These are phyloP conservation scores for Acidomyces sp. DNA, from an alignment of 495 filamentous ascomycete genomes.

Conservation along the genomic window DNA sequence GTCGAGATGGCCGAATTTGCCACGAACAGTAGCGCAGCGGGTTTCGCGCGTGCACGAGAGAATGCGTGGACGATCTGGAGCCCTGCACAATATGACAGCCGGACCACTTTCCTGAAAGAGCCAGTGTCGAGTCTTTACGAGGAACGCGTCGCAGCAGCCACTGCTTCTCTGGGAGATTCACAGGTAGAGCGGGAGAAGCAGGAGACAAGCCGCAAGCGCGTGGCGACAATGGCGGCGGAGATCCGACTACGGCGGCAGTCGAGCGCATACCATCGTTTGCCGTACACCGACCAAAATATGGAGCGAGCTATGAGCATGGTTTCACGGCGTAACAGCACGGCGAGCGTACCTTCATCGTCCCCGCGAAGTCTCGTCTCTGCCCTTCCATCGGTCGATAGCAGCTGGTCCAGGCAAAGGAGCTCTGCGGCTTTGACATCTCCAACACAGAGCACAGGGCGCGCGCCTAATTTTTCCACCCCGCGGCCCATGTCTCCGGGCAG, in stretches of 20 bases:
- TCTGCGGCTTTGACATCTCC: too few species aligned
- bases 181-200: conserved; percentile 19
- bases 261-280: conserved; percentile 14
- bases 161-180: conserved; percentile 6
- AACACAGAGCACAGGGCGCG: not conserved
- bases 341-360: not conserved
- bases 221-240: conserved; percentile 24
- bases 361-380: not conserved
- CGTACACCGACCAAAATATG: conserved; percentile 22
- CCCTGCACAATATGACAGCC: conserved; percentile 31
- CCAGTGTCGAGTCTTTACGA: conserved; percentile 48
- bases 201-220: conserved; percentile 24
- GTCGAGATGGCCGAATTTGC: conserved; percentile 38
- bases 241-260: conserved; percentile 17
- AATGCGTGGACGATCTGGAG: conserved; percentile 48
- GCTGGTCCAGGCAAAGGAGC: not conserved
- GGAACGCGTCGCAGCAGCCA: conserved; percentile 30
- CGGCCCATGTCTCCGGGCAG: not conserved
- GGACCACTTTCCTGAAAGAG: conserved; percentile 51
- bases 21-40: conserved; percentile 30
- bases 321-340: conserved; percentile 1
- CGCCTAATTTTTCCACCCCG: conserved; percentile 1
- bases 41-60: conserved; percentile 39
- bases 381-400: not conserved
- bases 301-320: conserved; percentile 27